phyloP scores from a whole-genome alignment of 148 eudicot genomes.

The Cornus suecica region DNA sequence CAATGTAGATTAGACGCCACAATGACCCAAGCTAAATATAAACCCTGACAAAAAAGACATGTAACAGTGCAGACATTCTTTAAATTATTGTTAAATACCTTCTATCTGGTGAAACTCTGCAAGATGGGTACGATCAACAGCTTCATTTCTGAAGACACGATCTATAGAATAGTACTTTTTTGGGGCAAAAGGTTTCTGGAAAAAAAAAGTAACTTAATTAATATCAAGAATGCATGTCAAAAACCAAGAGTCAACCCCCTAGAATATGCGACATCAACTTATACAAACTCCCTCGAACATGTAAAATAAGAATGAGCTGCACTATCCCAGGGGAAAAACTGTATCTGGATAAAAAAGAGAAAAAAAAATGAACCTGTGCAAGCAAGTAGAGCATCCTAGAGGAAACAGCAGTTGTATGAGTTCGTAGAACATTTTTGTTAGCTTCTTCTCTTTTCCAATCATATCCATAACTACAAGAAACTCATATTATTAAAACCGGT shows the following conservation, averaged over 20 bases:
- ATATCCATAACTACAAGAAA: constrained; percentile 66
- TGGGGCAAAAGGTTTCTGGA: constrained; percentile 70
- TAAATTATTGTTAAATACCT: constrained; percentile 40
- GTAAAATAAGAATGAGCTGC: too few relatives aligned
- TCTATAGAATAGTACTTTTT: constrained; percentile 84
- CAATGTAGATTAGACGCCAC: neutral
- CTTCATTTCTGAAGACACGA: constrained; percentile 98
- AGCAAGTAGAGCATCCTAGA: constrained; percentile 89
- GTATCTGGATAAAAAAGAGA: neutral
- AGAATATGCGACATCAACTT: too few relatives aligned
- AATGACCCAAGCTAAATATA: neutral
- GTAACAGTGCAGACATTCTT: neutral
- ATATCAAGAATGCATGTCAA: neutral
- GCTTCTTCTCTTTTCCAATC: constrained; percentile 98
- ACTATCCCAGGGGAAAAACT: neutral
- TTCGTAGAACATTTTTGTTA: constrained; percentile 81
- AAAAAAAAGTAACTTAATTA: neutral
- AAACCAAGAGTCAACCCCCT: neutral
- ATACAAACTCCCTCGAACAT: too few relatives aligned
- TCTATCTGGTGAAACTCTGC: constrained; percentile 98
- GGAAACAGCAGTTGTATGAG: constrained; percentile 98
- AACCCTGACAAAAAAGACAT: neutral
- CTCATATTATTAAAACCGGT: neutral
- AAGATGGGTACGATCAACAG: constrained; percentile 93
- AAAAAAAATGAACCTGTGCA: constrained; percentile 56